Evolutionary conservation across 345 rosid species (phyloP).

Genomic region (Viola odorata): DNA sequence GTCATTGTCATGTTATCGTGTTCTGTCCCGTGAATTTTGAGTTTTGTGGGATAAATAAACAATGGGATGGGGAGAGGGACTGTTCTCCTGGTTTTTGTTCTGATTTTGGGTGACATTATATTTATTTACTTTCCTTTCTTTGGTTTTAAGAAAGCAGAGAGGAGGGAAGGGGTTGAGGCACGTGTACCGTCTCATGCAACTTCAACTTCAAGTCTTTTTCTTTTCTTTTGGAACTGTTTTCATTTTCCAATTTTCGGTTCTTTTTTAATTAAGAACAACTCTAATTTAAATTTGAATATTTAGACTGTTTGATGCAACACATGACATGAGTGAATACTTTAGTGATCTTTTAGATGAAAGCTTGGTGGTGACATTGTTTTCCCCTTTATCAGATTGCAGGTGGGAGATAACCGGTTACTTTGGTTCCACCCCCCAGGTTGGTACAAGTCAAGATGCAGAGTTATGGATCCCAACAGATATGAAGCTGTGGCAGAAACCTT

Average conservation of each 20-base stretch:
- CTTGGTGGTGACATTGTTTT: neutral
- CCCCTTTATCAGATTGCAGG: constrained; percentile 51
- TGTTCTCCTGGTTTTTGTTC: neutral
- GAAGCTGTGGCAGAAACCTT: constrained; percentile 69
- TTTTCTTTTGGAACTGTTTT: too few species aligned
- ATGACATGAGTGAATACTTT: too few species aligned
- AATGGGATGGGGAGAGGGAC: neutral
- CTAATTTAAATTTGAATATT: too few species aligned
- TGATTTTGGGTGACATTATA: neutral
- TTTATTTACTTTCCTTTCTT: neutral
- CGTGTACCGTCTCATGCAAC: constrained; percentile 35
- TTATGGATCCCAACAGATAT: constrained; percentile 75
- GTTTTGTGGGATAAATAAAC: neutral
- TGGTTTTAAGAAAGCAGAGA: neutral
- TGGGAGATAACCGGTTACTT: constrained; percentile 85
- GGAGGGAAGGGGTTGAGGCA: constrained; percentile 14
- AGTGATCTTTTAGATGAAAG: too few species aligned
- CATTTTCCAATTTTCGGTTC: too few species aligned
- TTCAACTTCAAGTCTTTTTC: neutral
- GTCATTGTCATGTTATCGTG: neutral
- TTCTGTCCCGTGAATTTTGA: constrained; percentile 10
- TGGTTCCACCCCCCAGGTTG: constrained; percentile 41
- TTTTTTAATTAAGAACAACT: too few species aligned
- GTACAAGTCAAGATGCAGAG: constrained; percentile 45
- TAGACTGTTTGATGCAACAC: too few species aligned